phyloP scores from a whole-genome alignment of 345 rosid genomes.

The Corchorus olitorius region DNA sequence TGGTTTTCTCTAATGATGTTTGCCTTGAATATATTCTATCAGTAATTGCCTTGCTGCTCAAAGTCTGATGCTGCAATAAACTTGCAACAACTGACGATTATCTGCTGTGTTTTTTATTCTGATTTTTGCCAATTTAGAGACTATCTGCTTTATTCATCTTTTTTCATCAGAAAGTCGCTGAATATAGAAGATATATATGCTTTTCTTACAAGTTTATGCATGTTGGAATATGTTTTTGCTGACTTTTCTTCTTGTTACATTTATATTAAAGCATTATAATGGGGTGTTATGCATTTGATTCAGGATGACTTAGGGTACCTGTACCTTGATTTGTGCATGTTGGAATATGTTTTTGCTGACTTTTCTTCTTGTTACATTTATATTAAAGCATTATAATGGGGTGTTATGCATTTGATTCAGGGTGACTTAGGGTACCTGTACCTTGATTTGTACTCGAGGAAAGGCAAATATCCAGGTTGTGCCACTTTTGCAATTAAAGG shows the following conservation, averaged over 20 bases:
- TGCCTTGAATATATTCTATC: background rate
- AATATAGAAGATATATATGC: background rate
- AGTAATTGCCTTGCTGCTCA: background rate
- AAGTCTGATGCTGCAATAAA: background rate
- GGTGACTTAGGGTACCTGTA: slow-evolving; percentile 90
- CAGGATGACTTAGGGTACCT: slow-evolving; percentile 93
- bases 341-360: slow-evolving; percentile 7
- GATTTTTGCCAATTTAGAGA: background rate
- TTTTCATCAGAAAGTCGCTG: background rate
- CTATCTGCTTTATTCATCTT: background rate
- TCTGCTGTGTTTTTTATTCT: background rate
- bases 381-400: slow-evolving; percentile 16
- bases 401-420: slow-evolving; percentile 44
- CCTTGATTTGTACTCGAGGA: slow-evolving; percentile 86
- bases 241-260: slow-evolving; percentile 17
- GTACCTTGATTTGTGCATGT: slow-evolving; percentile 76
- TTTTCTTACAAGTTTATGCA: background rate
- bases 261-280: slow-evolving; percentile 15
- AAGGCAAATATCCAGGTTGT: slow-evolving; percentile 95
- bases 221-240: background rate
- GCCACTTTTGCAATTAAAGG: slow-evolving; percentile 94
- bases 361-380: slow-evolving; percentile 18
- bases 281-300: slow-evolving; percentile 27
- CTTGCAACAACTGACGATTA: background rate
- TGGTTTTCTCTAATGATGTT: background rate